A percentile compares a stretch with the other conserved stretches of the same genome.
Conservation (phyloP, 2,329 filamentous ascomycete species). For the Alternaria ventricosa region DNA sequence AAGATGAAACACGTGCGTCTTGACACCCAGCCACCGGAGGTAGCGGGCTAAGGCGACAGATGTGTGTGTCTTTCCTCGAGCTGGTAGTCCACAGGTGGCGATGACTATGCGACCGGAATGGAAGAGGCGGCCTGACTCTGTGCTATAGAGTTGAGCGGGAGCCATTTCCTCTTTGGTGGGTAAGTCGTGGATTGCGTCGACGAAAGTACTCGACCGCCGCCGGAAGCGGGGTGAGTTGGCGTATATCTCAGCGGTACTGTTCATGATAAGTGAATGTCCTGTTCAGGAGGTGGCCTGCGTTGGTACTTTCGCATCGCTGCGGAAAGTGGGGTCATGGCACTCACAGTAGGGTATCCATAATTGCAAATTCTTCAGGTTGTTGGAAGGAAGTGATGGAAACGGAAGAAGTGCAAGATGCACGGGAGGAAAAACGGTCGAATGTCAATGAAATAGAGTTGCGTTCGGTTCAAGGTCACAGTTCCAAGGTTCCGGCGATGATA, state of each 20-base stretch:
- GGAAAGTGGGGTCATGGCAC: slow-evolving; percentile 44
- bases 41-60: slow-evolving; percentile 95
- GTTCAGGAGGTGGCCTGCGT: not conserved
- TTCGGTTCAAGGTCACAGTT: slow-evolving; percentile 22
- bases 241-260: slow-evolving; percentile 87
- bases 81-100: slow-evolving; percentile 93
- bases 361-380: slow-evolving; percentile 18
- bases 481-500: slow-evolving; percentile 22
- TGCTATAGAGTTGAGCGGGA: slow-evolving; percentile 96
- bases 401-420: slow-evolving; percentile 10
- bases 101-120: slow-evolving; percentile 97
- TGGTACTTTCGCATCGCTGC: slow-evolving; percentile 13
- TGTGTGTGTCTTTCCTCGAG: slow-evolving; percentile 96
- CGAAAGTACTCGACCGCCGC: slow-evolving; percentile 92
- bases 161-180: slow-evolving; percentile 84
- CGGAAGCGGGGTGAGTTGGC: slow-evolving; percentile 89
- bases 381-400: slow-evolving; percentile 4
- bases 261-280: slow-evolving; percentile 24
- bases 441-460: slow-evolving; percentile 17
- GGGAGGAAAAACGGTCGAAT: slow-evolving; percentile 7
- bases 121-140: slow-evolving; percentile 94
- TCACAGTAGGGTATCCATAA: slow-evolving; percentile 69
- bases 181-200: slow-evolving; percentile 95
- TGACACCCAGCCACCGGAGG: slow-evolving; percentile 95
- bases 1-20: slow-evolving; percentile 96